These are phyloP conservation scores for Mychonastes homosphaera DNA, from an alignment of 139 green algal species.

Conservation along the genomic window DNA sequence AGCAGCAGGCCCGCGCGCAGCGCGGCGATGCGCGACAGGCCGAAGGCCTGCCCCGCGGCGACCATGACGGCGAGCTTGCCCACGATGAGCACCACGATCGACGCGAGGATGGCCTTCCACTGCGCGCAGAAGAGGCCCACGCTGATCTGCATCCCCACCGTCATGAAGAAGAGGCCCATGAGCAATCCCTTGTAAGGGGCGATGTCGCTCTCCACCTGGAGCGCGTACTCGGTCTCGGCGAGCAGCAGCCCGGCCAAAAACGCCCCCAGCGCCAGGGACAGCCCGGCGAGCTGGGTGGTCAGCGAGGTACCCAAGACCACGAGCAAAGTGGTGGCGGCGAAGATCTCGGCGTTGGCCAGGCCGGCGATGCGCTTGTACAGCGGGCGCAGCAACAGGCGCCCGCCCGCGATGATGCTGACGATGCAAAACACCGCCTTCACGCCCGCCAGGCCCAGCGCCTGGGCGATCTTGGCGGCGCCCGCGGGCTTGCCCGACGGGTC, in stretches of 20 bases:
- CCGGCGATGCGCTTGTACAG: constrained; percentile 71
- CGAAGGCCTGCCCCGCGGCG: constrained; percentile 61
- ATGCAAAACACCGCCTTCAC: constrained; percentile 86
- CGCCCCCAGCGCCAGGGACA: constrained; percentile 90
- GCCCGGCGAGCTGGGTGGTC: constrained; percentile 55
- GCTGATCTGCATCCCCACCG: constrained; percentile 71
- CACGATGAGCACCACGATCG: constrained; percentile 59
- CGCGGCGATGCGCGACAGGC: constrained; percentile 55
- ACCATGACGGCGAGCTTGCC: constrained; percentile 73
- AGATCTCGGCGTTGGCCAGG: constrained; percentile 89
- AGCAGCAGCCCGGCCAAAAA: constrained; percentile 96
- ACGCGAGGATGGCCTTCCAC: constrained; percentile 57
- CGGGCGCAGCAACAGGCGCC: constrained; percentile 50
- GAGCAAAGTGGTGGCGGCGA: constrained; percentile 79
- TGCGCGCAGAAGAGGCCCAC: constrained; percentile 25
- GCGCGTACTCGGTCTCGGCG: constrained; percentile 94
- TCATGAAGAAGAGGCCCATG: constrained; percentile 99
- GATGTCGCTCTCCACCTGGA: constrained; percentile 98
- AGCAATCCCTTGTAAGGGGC: constrained; percentile 95
- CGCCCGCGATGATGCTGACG: constrained; percentile 46
- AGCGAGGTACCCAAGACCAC: constrained; percentile 49
- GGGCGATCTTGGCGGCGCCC: constrained; percentile 60
- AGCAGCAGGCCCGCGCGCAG: constrained; percentile 62
- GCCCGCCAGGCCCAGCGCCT: constrained; percentile 75
- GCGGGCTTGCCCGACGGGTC: constrained; percentile 27